Percentiles rank a stretch among this genome's conserved stretches.
Conservation (phyloP, 441 rosid species). For the Capsella rubella region DNA sequence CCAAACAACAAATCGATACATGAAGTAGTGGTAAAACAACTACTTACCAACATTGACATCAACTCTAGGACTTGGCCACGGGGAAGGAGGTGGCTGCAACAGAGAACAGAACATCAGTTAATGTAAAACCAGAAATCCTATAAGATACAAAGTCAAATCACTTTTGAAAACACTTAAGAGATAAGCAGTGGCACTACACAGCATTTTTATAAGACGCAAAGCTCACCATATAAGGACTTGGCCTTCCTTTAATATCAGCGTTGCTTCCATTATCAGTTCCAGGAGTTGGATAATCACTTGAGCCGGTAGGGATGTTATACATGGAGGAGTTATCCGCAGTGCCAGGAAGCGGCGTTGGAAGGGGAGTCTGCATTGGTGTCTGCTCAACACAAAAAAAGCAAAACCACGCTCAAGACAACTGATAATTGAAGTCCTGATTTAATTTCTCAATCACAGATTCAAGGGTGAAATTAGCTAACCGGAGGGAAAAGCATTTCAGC, state of each 20-base stretch:
- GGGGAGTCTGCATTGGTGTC: slow-evolving; percentile 97
- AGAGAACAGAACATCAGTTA: slow-evolving; percentile 33
- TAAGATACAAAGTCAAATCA: slow-evolving; percentile 15
- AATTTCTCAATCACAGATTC: background rate
- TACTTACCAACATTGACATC: slow-evolving; percentile 99
- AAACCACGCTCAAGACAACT: background rate
- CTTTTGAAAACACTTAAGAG: background rate
- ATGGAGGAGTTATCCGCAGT: slow-evolving; percentile 79
- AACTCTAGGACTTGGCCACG: slow-evolving; percentile 87
- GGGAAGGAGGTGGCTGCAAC: slow-evolving; percentile 85
- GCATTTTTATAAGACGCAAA: background rate
- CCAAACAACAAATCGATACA: slow-evolving; percentile 29
- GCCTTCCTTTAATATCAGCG: slow-evolving; percentile 75
- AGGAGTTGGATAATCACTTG: slow-evolving; percentile 86
- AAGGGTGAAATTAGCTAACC: too few species aligned
- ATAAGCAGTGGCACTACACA: background rate
- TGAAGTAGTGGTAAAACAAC: slow-evolving; percentile 4
- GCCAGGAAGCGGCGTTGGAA: slow-evolving; percentile 80
- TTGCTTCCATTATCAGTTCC: slow-evolving; percentile 64
- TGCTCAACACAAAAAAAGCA: slow-evolving; percentile 44
- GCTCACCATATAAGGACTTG: slow-evolving; percentile 83
- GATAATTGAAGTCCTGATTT: too few species aligned
- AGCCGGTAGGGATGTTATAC: slow-evolving; percentile 94
- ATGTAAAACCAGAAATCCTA: background rate
- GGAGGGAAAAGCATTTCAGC: slow-evolving; percentile 96